Conservation (phyloP, 1,284 basidiomycete genomes). For the Phylloboletellus chloephorus region DNA sequence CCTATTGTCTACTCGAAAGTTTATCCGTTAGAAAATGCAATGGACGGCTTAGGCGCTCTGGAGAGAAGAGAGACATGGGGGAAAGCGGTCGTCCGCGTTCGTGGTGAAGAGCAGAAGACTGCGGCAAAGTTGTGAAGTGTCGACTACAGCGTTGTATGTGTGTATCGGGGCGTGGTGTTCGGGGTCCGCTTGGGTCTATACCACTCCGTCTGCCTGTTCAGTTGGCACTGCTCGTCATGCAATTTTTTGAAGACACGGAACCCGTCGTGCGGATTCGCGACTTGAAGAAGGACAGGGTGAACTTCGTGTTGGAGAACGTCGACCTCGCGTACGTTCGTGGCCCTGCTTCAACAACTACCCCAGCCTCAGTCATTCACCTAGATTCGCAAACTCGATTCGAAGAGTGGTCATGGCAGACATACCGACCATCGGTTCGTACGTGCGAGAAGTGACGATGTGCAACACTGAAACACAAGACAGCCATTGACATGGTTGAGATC, state of each 20-base stretch:
- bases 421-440: constrained; percentile 78
- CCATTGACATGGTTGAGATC: constrained; percentile 96
- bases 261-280: constrained; percentile 74
- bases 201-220: background rate
- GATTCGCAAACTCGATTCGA: constrained; percentile 85
- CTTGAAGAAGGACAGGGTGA: constrained; percentile 73
- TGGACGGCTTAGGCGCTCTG: constrained; percentile 66
- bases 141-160: background rate
- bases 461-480: constrained; percentile 38
- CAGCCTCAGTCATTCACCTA: constrained; percentile 28
- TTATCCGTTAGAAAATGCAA: constrained; percentile 57
- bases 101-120: constrained; percentile 35
- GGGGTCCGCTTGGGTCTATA: constrained; percentile 18
- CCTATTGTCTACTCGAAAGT: constrained; percentile 73
- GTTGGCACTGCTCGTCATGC: constrained; percentile 21
- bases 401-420: constrained; percentile 94
- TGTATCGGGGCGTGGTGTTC: constrained; percentile 13
- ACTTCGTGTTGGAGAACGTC: constrained; percentile 90
- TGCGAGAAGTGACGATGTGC: background rate
- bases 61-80: constrained; percentile 89
- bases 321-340: constrained; percentile 69
- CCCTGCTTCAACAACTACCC: constrained; percentile 2
- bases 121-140: constrained; percentile 35
- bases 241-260: constrained; percentile 44
- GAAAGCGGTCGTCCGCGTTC: constrained; percentile 74